phyloP scores from a whole-genome alignment of 2,329 filamentous ascomycete species.

The Diaporthe eres region DNA sequence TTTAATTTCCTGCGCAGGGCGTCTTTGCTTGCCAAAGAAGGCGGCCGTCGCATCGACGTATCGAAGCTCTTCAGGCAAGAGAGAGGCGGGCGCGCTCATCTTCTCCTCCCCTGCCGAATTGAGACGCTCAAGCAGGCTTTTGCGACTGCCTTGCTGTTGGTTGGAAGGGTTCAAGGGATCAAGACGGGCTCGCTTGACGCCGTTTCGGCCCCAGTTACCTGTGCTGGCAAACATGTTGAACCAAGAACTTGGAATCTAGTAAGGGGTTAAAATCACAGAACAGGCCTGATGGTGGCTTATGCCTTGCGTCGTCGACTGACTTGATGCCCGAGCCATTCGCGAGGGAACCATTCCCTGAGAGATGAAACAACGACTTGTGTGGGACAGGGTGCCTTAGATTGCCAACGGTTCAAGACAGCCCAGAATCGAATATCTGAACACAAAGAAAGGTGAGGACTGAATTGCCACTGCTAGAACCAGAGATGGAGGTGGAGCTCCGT shows the following conservation, averaged over 20 bases:
- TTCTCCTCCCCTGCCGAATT: not conserved
- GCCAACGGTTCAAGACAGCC: not conserved
- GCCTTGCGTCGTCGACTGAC: not conserved
- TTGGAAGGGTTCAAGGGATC: not conserved
- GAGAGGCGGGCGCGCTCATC: no score
- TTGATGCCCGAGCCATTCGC: not conserved
- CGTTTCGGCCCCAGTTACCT: not conserved
- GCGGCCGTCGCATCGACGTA: constrained; percentile 31
- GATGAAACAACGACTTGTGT: not conserved
- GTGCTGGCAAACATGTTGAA: constrained; percentile 10
- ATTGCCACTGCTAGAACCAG: not conserved
- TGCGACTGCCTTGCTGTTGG: not conserved
- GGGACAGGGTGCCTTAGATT: not conserved
- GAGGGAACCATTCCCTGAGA: not conserved
- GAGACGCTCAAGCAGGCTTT: constrained; percentile 27
- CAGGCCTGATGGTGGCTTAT: not conserved
- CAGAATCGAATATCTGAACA: not conserved
- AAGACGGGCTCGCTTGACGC: constrained; percentile 1
- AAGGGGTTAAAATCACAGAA: not conserved
- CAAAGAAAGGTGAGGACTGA: not conserved
- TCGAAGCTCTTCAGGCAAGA: not conserved
- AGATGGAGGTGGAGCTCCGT: not conserved
- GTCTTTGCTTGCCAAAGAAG: constrained; percentile 38
- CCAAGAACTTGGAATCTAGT: not conserved
- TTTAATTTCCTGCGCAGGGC: not conserved